Conservation (phyloP, 2,329 filamentous ascomycete genomes). For the Mycosphaerella sp. region DNA sequence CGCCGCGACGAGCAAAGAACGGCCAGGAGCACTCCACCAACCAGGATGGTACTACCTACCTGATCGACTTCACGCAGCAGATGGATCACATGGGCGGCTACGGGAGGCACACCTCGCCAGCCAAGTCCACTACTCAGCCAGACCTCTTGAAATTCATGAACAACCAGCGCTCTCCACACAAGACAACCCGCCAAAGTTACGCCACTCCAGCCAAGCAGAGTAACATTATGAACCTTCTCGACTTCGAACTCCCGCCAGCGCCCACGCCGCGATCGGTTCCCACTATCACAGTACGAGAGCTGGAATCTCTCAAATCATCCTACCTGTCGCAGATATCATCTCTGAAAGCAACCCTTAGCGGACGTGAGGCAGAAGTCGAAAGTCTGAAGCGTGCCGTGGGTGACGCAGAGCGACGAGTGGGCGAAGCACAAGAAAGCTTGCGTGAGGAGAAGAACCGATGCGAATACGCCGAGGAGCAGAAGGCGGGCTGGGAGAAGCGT, state of each 20-base stretch:
- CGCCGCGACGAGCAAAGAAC: constrained; percentile 47
- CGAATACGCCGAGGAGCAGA: constrained; percentile 68
- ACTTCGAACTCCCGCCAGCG: constrained; percentile 89
- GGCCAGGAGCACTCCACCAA: constrained; percentile 39
- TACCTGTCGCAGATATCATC: constrained; percentile 91
- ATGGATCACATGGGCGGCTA: constrained; percentile 50
- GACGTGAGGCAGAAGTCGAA: constrained; percentile 85
- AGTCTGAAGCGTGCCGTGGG: constrained; percentile 80
- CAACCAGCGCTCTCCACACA: constrained; percentile 39
- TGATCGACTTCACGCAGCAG: constrained; percentile 84
- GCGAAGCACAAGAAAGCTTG: constrained; percentile 74
- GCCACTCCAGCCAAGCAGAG: constrained; percentile 41
- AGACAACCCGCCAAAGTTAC: constrained; percentile 31
- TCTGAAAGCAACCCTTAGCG: constrained; percentile 84
- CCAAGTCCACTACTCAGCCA: constrained; percentile 45
- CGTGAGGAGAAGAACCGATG: constrained; percentile 67
- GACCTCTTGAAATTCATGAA: constrained; percentile 42
- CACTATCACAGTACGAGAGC: constrained; percentile 81
- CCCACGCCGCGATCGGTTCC: constrained; percentile 89
- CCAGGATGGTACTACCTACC: constrained; percentile 63
- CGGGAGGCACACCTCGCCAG: constrained; percentile 48
- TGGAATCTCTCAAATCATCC: constrained; percentile 84
- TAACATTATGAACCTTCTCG: constrained; percentile 64
- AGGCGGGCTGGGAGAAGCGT: constrained; percentile 75
- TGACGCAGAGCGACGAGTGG: constrained; percentile 87